Percentiles rank a stretch among this genome's conserved stretches.
Conservation (phyloP, 768 basidiomycete genomes). For the Suillus variegatus region DNA sequence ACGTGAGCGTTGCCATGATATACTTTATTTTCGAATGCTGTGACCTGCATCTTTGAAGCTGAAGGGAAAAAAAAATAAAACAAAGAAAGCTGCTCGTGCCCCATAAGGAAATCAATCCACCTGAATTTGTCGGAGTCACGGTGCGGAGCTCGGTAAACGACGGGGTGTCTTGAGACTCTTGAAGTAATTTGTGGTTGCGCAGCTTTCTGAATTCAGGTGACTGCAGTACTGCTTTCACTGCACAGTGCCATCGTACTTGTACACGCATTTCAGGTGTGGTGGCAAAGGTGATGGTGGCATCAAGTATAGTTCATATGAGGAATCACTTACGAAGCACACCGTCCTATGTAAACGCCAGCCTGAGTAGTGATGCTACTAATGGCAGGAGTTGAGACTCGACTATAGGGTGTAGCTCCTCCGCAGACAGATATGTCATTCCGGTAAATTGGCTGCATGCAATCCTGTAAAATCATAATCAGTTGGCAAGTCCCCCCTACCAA, state of each 20-base stretch:
- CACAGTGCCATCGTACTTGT: not conserved
- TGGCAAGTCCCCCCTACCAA: not conserved
- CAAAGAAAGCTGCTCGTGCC: not conserved
- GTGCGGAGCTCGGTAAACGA: not conserved
- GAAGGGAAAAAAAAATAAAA: not conserved
- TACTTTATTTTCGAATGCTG: not conserved
- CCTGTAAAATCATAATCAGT: not conserved
- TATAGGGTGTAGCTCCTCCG: not conserved
- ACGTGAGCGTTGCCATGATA: not conserved
- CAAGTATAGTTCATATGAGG: not conserved
- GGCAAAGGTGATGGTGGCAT: constrained; percentile 3
- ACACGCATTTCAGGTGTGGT: constrained; percentile 3
- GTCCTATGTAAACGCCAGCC: not conserved
- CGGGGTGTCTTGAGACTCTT: not conserved
- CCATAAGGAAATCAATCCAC: not conserved
- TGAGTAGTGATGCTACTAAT: no score
- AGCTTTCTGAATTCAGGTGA: not conserved
- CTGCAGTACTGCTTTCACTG: not conserved
- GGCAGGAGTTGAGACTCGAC: not conserved
- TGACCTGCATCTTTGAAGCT: not conserved
- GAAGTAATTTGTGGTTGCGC: not conserved
- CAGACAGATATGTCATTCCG: not conserved
- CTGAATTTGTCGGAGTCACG: not conserved
- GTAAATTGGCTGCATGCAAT: not conserved
- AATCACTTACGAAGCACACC: not conserved